A percentile compares a stretch with the other conserved stretches of the same genome.
phyloP scores from a whole-genome alignment of 75 land plant species.

The Isoetes taiwanensis region DNA sequence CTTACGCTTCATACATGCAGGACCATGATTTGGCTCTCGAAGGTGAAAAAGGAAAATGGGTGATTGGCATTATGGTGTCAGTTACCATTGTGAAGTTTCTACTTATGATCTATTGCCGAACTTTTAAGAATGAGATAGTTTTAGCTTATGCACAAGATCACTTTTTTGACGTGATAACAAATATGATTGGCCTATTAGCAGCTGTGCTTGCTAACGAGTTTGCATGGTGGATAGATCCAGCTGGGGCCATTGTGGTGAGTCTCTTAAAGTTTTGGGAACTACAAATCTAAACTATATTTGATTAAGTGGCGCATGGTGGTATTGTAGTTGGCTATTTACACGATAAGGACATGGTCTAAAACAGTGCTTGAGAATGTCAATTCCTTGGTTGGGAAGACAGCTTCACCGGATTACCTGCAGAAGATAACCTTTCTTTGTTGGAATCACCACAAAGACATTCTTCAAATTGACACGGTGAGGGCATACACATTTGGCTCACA shows the following conservation, averaged over 20 bases:
- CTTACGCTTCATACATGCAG: conserved; percentile 11
- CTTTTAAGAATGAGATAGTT: conserved; percentile 75
- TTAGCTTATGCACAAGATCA: conserved; percentile 90
- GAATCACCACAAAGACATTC: conserved; percentile 56
- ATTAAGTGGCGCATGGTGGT: neutral
- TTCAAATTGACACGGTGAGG: conserved; percentile 70
- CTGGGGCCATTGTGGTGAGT: conserved; percentile 68
- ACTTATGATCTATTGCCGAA: conserved; percentile 62
- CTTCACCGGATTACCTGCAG: conserved; percentile 71
- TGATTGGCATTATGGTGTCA: conserved; percentile 69
- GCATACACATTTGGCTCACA: conserved; percentile 71
- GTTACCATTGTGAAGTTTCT: conserved; percentile 72
- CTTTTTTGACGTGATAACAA: conserved; percentile 90
- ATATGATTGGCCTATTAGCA: conserved; percentile 59
- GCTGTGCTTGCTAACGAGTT: conserved; percentile 46
- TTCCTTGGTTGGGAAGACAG: conserved; percentile 65
- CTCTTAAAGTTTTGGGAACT: neutral
- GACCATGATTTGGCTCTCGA: conserved; percentile 21
- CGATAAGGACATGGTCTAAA: conserved; percentile 70
- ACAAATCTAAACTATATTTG: neutral
- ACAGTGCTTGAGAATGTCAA: conserved; percentile 81
- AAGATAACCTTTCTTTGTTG: conserved; percentile 84
- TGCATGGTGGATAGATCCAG: conserved; percentile 86
- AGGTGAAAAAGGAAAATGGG: conserved; percentile 49
- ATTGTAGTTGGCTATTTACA: conserved; percentile 53